phyloP scores from a whole-genome alignment of 257 asterid genomes.

The Jasminum sambac region DNA sequence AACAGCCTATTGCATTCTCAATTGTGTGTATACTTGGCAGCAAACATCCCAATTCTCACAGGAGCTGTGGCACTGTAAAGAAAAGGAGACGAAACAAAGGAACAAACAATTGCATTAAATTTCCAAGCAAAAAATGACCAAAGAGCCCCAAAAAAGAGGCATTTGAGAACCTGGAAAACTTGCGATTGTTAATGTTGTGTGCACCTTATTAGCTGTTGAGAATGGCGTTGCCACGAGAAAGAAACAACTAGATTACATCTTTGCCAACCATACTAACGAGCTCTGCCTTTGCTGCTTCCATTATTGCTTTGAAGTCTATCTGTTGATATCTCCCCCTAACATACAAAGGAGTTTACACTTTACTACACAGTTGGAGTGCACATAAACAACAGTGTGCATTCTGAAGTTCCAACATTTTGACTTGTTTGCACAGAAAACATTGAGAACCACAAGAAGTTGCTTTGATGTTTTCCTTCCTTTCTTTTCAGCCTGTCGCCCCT shows the following conservation, averaged over 20 bases:
- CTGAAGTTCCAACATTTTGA: too few relatives aligned
- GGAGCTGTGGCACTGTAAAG: neutral
- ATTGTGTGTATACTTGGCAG: neutral
- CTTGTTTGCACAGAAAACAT: too few relatives aligned
- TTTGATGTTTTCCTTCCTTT: too few relatives aligned
- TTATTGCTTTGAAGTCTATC: slow-evolving; percentile 68
- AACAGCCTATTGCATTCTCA: neutral
- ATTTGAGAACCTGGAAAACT: neutral
- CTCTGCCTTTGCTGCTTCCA: slow-evolving; percentile 84
- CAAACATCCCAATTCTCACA: neutral
- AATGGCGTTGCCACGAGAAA: neutral
- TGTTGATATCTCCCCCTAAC: slow-evolving; percentile 87
- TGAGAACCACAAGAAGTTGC: too few relatives aligned
- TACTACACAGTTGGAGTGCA: too few relatives aligned
- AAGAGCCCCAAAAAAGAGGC: too few relatives aligned
- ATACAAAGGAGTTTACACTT: slow-evolving; percentile 13
- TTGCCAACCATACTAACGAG: slow-evolving; percentile 60
- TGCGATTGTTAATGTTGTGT: neutral
- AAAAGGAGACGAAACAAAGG: neutral
- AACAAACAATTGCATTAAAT: neutral
- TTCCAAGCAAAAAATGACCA: neutral
- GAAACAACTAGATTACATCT: slow-evolving; percentile 30
- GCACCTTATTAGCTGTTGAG: too few relatives aligned
- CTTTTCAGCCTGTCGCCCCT: neutral
- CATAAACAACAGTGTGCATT: too few relatives aligned